Conservation (phyloP, 305 asterid species). For the Fraxinus sp. region DNA sequence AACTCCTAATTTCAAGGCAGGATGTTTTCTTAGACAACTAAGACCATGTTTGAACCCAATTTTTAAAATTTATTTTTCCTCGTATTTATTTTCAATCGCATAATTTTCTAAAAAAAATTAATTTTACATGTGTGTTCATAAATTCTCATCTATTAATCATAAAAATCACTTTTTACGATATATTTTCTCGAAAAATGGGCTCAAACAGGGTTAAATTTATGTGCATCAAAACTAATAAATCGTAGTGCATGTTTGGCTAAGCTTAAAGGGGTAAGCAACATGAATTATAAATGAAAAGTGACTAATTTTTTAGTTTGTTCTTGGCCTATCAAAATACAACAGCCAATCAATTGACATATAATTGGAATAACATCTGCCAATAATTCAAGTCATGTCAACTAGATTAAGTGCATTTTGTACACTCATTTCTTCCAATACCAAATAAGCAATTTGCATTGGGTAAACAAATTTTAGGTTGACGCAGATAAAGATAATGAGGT, state of each 20-base stretch:
- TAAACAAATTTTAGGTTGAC: too few species aligned
- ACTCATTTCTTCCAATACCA: neutral
- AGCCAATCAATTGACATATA: neutral
- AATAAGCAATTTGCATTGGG: too few species aligned
- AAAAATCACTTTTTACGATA: too few species aligned
- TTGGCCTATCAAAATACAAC: neutral
- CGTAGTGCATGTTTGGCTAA: neutral
- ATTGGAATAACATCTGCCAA: neutral
- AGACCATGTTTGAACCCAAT: too few species aligned
- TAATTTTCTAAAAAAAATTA: too few species aligned
- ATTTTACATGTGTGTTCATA: neutral
- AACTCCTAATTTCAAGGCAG: neutral
- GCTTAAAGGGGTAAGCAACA: neutral
- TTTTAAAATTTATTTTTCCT: too few species aligned
- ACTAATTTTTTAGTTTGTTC: too few species aligned
- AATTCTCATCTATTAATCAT: too few species aligned
- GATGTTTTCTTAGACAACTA: neutral
- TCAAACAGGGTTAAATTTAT: neutral
- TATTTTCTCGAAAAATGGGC: neutral
- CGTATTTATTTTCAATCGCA: neutral
- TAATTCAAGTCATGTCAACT: neutral
- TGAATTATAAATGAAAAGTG: neutral
- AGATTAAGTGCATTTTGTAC: neutral
- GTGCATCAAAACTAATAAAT: neutral
- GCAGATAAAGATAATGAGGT: too few species aligned